phyloP scores from a whole-genome alignment of 1,284 basidiomycete species.

The Fomitiporia mediterranea region DNA sequence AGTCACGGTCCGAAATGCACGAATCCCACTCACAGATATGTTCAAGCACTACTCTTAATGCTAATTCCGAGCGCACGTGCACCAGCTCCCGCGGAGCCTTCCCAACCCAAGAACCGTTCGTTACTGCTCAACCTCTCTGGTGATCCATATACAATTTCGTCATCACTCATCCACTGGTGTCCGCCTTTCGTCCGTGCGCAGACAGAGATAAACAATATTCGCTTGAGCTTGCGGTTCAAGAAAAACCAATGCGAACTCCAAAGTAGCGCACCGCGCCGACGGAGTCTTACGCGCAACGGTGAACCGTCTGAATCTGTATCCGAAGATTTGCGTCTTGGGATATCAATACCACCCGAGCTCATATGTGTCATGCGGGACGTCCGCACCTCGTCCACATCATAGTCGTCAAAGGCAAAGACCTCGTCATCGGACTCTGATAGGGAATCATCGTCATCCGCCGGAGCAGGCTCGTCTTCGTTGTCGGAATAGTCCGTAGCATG shows the following conservation, averaged over 20 bases:
- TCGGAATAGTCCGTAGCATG: slow-evolving; percentile 83
- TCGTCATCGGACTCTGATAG: slow-evolving; percentile 55
- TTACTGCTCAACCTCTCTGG: slow-evolving; percentile 28
- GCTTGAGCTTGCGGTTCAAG: slow-evolving; percentile 88
- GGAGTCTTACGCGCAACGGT: slow-evolving; percentile 28
- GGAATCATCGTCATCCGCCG: slow-evolving; percentile 56
- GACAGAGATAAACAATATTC: slow-evolving; percentile 88
- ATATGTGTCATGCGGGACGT: slow-evolving; percentile 36
- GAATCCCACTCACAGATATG: not conserved
- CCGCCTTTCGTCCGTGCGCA: slow-evolving; percentile 82
- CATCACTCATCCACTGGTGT: slow-evolving; percentile 48
- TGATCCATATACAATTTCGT: slow-evolving; percentile 33
- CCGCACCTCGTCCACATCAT: slow-evolving; percentile 61
- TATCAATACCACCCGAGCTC: slow-evolving; percentile 15
- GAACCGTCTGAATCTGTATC: slow-evolving; percentile 29
- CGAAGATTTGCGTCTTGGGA: slow-evolving; percentile 20
- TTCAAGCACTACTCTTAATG: slow-evolving; percentile 17
- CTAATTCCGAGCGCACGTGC: slow-evolving; percentile 67
- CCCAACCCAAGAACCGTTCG: slow-evolving; percentile 73
- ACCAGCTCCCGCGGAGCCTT: slow-evolving; percentile 67
- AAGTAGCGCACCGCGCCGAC: slow-evolving; percentile 70
- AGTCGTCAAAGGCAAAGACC: slow-evolving; percentile 74
- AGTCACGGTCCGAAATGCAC: not conserved
- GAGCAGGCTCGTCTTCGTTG: slow-evolving; percentile 61
- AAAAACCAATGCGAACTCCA: slow-evolving; percentile 99